Evolutionary conservation across 192 early-diverging fungal genomes (phyloP).

Genomic region (Podila minutissima): DNA sequence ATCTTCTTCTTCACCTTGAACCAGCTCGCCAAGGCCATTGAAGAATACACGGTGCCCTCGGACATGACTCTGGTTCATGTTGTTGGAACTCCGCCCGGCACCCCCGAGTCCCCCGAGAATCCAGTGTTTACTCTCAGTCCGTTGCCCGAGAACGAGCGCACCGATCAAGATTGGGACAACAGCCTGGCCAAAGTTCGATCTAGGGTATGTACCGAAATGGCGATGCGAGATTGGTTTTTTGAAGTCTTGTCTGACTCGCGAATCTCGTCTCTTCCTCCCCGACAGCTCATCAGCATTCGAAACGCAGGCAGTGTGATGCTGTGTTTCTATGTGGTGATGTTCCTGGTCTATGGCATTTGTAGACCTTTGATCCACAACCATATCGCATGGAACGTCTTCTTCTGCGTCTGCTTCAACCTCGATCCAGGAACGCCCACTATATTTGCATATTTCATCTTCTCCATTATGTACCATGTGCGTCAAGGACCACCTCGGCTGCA

Average conservation of each 20-base stretch:
- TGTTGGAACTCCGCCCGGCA: neutral
- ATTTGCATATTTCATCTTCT: constrained; percentile 47
- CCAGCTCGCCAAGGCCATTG: constrained; percentile 36
- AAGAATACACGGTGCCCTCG: constrained; percentile 41
- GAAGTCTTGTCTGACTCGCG: neutral
- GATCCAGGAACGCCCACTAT: constrained; percentile 48
- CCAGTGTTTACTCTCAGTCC: constrained; percentile 34
- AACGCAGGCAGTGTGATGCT: constrained; percentile 44
- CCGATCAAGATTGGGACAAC: constrained; percentile 28
- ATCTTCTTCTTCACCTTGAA: constrained; percentile 44
- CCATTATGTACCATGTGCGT: constrained; percentile 33
- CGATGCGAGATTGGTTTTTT: neutral
- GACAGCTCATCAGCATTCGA: constrained; percentile 50
- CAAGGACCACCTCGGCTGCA: constrained; percentile 12
- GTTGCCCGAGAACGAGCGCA: constrained; percentile 25
- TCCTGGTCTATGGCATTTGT: constrained; percentile 30
- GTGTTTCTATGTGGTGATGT: constrained; percentile 41
- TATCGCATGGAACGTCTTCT: constrained; percentile 40
- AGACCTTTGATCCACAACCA: constrained; percentile 37
- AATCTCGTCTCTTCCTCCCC: neutral
- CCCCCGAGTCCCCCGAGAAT: neutral
- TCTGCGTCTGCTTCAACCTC: constrained; percentile 41
- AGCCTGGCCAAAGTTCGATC: constrained; percentile 33
- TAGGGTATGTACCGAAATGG: constrained; percentile 19
- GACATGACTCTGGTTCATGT: constrained; percentile 32